Conservation (phyloP, 495 filamentous ascomycete genomes). For the Penicillium flavigenum region DNA sequence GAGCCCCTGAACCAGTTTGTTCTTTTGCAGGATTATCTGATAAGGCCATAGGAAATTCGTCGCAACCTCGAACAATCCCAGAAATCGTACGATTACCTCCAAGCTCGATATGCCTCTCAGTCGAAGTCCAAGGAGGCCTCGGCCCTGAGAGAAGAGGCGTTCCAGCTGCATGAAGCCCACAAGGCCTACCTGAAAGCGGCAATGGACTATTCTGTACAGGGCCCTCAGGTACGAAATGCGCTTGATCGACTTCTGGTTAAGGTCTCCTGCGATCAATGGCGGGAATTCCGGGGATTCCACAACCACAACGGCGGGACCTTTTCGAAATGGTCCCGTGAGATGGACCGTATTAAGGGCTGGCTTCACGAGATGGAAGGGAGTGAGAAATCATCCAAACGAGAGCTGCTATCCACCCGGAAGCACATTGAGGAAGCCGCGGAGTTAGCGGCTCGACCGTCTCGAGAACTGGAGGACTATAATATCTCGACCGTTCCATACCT, state of each 20-base stretch:
- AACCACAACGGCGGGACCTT: conserved; percentile 58
- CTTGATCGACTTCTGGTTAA: conserved; percentile 84
- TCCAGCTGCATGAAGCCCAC: conserved; percentile 90
- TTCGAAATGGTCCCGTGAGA: conserved; percentile 66
- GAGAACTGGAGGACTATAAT: conserved; percentile 92
- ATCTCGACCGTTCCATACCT: conserved; percentile 81
- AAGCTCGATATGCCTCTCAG: conserved; percentile 77
- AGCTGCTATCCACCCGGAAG: conserved; percentile 73
- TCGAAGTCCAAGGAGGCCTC: conserved; percentile 93
- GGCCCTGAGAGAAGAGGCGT: conserved; percentile 88
- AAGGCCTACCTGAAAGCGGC: conserved; percentile 88
- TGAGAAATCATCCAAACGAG: conserved; percentile 73
- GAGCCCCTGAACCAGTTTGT: not conserved
- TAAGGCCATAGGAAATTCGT: conserved; percentile 64
- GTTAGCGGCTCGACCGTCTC: conserved; percentile 67
- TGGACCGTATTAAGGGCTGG: conserved; percentile 91
- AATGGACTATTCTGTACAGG: conserved; percentile 87
- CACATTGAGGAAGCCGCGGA: conserved; percentile 82
- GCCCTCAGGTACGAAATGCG: conserved; percentile 74
- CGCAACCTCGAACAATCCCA: conserved; percentile 75
- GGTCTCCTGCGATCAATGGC: conserved; percentile 81
- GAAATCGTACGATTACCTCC: conserved; percentile 73
- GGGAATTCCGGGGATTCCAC: conserved; percentile 69
- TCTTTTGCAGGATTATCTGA: conserved; percentile 22
- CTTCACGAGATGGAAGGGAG: conserved; percentile 85